These are phyloP conservation scores for Tricholoma hemisulphureum DNA, from an alignment of 768 basidiomycete species.

Conservation along the genomic window DNA sequence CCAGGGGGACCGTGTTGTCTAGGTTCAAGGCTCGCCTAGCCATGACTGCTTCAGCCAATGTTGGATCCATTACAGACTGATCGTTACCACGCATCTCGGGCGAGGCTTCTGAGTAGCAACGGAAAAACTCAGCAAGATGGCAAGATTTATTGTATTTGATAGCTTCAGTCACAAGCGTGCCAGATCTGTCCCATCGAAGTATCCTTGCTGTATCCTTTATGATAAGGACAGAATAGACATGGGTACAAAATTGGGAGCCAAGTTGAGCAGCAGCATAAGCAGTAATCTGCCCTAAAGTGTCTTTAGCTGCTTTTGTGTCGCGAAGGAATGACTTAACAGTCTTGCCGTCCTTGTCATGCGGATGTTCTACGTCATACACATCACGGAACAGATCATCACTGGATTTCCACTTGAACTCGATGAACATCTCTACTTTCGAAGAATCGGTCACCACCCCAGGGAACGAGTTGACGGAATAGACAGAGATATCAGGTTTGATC, in stretches of 20 bases:
- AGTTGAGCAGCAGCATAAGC: constrained; percentile 17
- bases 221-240: constrained; percentile 14
- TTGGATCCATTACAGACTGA: too few relatives aligned
- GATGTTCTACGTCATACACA: not conserved
- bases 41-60: too few relatives aligned
- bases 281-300: constrained; percentile 19
- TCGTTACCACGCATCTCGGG: too few relatives aligned
- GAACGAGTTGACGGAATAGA: not conserved
- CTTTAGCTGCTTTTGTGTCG: not conserved
- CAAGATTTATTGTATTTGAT: too few relatives aligned
- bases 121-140: too few relatives aligned
- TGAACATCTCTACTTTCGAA: not conserved
- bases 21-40: too few relatives aligned
- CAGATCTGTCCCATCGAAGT: too few relatives aligned
- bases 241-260: constrained; percentile 15
- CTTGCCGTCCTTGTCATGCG: not conserved
- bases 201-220: constrained; percentile 4
- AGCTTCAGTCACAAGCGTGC: too few relatives aligned
- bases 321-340: not conserved
- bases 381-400: not conserved
- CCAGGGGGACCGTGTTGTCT: too few relatives aligned
- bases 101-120: too few relatives aligned
- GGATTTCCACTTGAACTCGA: not conserved
- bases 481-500: not conserved
- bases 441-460: not conserved